These are phyloP conservation scores for Amylostereum areolatum DNA, from an alignment of 1,284 basidiomycete species.

Conservation along the genomic window DNA sequence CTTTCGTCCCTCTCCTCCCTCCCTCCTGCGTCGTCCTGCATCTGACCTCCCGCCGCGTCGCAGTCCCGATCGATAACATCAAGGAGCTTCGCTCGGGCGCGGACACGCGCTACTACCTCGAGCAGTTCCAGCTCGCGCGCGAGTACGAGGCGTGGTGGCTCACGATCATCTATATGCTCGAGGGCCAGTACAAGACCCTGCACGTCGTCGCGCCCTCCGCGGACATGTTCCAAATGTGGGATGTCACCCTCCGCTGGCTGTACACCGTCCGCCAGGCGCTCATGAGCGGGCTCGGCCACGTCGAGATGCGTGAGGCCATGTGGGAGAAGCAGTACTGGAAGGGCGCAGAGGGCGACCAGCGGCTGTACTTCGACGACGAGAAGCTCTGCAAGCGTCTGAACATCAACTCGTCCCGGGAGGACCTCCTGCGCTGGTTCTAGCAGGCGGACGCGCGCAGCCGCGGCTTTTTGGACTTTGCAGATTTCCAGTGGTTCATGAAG, in stretches of 20 bases:
- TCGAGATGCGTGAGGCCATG: constrained; percentile 60
- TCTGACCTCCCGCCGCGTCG: no score
- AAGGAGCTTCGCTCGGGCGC: constrained; percentile 84
- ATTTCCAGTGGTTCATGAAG: constrained; percentile 85
- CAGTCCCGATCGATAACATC: constrained; percentile 87
- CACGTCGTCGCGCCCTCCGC: constrained; percentile 79
- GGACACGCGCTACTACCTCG: constrained; percentile 74
- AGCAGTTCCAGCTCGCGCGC: constrained; percentile 63
- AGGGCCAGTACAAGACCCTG: constrained; percentile 84
- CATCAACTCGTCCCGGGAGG: constrained; percentile 59
- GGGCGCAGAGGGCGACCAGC: constrained; percentile 59
- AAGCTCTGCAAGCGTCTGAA: constrained; percentile 73
- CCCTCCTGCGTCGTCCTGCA: no score
- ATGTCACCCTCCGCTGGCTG: constrained; percentile 52
- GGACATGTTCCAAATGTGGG: constrained; percentile 68
- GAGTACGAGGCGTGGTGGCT: constrained; percentile 68
- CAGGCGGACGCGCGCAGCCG: constrained; percentile 64
- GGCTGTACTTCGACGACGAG: constrained; percentile 72
- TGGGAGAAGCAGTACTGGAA: constrained; percentile 87
- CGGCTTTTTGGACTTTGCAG: constrained; percentile 74
- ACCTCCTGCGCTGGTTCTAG: constrained; percentile 65
- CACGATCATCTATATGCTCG: constrained; percentile 72
- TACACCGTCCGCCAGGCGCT: constrained; percentile 59
- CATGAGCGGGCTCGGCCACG: constrained; percentile 61
- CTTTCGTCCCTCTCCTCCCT: no score